A percentile compares a stretch with the other conserved stretches of the same genome.
phyloP scores from a whole-genome alignment of 2,329 filamentous ascomycete species.

The Colletotrichum navitas region DNA sequence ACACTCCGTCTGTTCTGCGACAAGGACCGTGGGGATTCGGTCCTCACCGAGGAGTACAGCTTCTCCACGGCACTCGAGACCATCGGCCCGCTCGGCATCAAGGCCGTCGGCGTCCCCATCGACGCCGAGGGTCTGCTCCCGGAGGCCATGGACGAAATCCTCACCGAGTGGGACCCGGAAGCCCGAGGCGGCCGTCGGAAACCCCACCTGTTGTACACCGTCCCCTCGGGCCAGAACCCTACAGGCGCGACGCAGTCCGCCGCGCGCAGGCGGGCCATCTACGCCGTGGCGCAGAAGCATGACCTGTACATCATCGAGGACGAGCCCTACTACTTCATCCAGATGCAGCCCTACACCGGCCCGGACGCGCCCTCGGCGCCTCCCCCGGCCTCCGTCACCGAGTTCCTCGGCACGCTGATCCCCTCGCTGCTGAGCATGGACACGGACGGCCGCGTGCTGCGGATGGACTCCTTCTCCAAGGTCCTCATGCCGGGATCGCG shows the following conservation, averaged over 20 bases:
- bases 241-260: conserved; percentile 85
- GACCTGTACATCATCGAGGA: conserved; percentile 91
- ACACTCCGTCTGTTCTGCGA: conserved; percentile 84
- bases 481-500: conserved; percentile 86
- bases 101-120: conserved; percentile 63
- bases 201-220: conserved; percentile 70
- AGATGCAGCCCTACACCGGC: conserved; percentile 82
- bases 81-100: conserved; percentile 65
- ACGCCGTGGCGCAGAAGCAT: conserved; percentile 84
- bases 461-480: conserved; percentile 94
- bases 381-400: conserved; percentile 72
- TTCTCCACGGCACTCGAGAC: conserved; percentile 81
- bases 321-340: conserved; percentile 94
- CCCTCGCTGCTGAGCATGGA: conserved; percentile 86
- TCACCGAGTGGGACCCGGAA: conserved; percentile 63
- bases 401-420: conserved; percentile 80
- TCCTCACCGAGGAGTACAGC: conserved; percentile 91
- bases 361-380: conserved; percentile 63
- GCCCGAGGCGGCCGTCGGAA: conserved; percentile 60
- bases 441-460: conserved; percentile 87
- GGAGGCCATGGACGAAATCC: conserved; percentile 63
- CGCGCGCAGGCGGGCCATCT: conserved; percentile 77
- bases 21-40: conserved; percentile 75
- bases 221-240: conserved; percentile 87
- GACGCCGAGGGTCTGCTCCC: conserved; percentile 68